phyloP scores from a whole-genome alignment of 2,329 filamentous ascomycete species.

The Phialophora macrospora region DNA sequence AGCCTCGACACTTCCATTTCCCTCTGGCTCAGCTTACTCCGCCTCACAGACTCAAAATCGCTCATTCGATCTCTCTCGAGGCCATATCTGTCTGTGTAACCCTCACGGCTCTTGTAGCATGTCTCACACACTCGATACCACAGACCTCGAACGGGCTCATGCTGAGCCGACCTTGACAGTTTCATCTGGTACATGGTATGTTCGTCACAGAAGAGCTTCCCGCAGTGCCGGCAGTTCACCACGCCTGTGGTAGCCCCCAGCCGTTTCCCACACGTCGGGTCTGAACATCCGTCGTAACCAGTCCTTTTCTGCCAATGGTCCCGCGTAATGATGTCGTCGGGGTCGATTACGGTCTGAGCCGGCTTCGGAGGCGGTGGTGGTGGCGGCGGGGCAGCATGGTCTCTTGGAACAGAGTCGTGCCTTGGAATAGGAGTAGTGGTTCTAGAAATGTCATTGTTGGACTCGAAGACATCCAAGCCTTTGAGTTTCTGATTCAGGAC shows the following conservation, averaged over 20 bases:
- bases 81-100: conserved; percentile 88
- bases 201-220: conserved; percentile 90
- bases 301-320: conserved; percentile 85
- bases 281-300: conserved; percentile 78
- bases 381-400: conserved; percentile 34
- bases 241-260: conserved; percentile 76
- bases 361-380: conserved; percentile 41
- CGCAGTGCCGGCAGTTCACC: conserved; percentile 93
- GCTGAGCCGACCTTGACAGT: conserved; percentile 81
- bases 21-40: conserved; percentile 79
- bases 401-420: conserved; percentile 33
- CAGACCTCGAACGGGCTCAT: conserved; percentile 85
- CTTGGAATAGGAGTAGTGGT: conserved; percentile 45
- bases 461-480: conserved; percentile 90
- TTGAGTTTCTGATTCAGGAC: conserved; percentile 92
- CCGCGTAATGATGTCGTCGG: conserved; percentile 86
- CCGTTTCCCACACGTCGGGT: conserved; percentile 80
- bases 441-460: conserved; percentile 70
- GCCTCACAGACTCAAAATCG: conserved; percentile 72
- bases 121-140: conserved; percentile 98
- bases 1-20: conserved; percentile 86
- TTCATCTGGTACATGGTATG: conserved; percentile 99
- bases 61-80: conserved; percentile 71
- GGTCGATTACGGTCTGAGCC: conserved; percentile 62
- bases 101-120: conserved; percentile 96